These are phyloP conservation scores for Phalaenopsis hybrid DNA, from an alignment of 116 monocot species.

Conservation along the genomic window DNA sequence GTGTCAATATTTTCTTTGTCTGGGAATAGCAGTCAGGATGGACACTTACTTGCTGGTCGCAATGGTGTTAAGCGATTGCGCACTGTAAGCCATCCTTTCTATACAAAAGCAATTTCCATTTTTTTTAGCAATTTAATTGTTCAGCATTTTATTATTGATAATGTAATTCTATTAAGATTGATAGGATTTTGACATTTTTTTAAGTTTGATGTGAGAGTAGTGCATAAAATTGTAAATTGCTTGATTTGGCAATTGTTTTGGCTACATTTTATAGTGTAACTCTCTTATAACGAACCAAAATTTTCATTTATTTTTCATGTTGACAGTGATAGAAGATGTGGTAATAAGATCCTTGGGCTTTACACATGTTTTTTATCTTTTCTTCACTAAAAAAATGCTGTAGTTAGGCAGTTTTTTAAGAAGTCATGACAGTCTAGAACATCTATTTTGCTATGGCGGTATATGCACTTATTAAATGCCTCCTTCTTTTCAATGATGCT, in stretches of 20 bases:
- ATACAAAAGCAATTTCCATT: background rate
- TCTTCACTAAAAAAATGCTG: background rate
- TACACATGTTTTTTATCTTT: background rate
- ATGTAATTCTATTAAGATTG: background rate
- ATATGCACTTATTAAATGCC: background rate
- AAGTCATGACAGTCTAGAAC: background rate
- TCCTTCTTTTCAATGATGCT: background rate
- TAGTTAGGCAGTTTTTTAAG: background rate
- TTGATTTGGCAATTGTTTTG: background rate
- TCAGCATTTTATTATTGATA: background rate
- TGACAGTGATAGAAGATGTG: background rate
- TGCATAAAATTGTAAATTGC: background rate
- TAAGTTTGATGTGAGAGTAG: background rate
- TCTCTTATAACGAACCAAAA: background rate
- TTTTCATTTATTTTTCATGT: background rate
- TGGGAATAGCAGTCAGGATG: constrained; percentile 73
- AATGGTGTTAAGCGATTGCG: constrained; percentile 71
- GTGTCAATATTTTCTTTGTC: constrained; percentile 96
- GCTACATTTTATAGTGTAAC: background rate
- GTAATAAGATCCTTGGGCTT: background rate
- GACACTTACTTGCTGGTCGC: constrained; percentile 64
- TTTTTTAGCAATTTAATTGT: background rate
- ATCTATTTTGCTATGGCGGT: background rate
- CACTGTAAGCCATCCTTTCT: constrained; percentile 32
- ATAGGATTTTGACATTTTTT: background rate